Conservation (phyloP, 257 asterid species). For the Solanum peruvianum region DNA sequence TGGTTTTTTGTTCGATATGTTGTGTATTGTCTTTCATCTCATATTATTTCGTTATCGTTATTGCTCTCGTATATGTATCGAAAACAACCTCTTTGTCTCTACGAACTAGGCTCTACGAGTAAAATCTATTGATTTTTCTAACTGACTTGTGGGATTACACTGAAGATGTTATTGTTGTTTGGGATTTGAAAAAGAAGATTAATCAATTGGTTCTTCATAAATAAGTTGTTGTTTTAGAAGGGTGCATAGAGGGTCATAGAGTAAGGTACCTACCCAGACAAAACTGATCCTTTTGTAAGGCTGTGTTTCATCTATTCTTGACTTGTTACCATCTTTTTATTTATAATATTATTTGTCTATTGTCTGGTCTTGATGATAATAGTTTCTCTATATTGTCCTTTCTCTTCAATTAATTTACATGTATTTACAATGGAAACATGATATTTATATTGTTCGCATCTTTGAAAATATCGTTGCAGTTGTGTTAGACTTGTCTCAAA, state of each 20-base stretch:
- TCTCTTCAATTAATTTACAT: neutral
- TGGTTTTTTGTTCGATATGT: neutral
- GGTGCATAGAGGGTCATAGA: constrained; percentile 47
- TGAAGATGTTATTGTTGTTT: fast-evolving
- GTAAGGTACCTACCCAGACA: constrained; percentile 19
- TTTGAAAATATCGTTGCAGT: neutral
- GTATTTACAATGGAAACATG: neutral
- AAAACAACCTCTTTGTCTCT: neutral
- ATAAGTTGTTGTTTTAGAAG: neutral
- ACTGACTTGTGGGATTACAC: neutral
- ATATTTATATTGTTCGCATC: neutral
- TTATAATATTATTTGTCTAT: neutral
- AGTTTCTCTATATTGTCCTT: neutral
- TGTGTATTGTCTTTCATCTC: neutral
- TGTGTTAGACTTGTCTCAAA: neutral
- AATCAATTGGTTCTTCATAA: neutral
- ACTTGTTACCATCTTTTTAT: neutral
- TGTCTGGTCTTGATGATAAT: neutral
- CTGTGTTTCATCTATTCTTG: neutral
- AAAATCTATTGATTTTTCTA: neutral
- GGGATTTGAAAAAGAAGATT: neutral
- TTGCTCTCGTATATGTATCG: neutral
- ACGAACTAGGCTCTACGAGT: neutral
- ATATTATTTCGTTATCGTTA: neutral
- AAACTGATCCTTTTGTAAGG: neutral